These are phyloP conservation scores for Tricholoma furcatifolium DNA, from an alignment of 768 basidiomycete genomes.

Conservation along the genomic window DNA sequence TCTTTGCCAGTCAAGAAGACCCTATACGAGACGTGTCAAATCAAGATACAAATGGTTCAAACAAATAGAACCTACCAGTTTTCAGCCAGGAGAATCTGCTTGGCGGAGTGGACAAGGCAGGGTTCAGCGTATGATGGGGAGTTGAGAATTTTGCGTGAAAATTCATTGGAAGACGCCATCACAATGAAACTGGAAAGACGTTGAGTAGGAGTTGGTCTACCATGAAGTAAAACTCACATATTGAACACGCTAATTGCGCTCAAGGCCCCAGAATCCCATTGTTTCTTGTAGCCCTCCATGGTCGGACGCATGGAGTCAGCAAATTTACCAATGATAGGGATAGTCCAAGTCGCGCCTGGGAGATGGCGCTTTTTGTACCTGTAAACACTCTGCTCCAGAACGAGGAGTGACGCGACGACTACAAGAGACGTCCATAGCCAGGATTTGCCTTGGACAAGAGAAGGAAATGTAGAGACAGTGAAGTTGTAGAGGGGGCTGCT, in stretches of 20 bases:
- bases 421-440: constrained; percentile 74
- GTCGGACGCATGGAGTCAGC: constrained; percentile 89
- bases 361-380: constrained; percentile 85
- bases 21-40: constrained; percentile 41
- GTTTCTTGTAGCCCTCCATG: constrained; percentile 87
- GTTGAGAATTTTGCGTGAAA: constrained; percentile 93
- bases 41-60: background rate
- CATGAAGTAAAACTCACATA: constrained; percentile 58
- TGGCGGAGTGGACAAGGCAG: constrained; percentile 90
- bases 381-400: constrained; percentile 87
- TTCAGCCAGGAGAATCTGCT: constrained; percentile 77
- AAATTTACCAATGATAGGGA: constrained; percentile 97
- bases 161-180: constrained; percentile 93
- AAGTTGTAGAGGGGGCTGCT: constrained; percentile 40
- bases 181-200: constrained; percentile 84
- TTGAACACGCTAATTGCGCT: constrained; percentile 95
- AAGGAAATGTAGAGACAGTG: constrained; percentile 47
- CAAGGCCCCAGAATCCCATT: constrained; percentile 89
- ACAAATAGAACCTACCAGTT: constrained; percentile 66
- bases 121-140: constrained; percentile 92
- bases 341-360: constrained; percentile 89
- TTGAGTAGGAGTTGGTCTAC: background rate
- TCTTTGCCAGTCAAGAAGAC: constrained; percentile 96
- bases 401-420: constrained; percentile 71
- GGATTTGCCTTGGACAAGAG: constrained; percentile 30